Conservation (phyloP, 2,329 filamentous ascomycete genomes). For the Aspergillus transmontanensis region DNA sequence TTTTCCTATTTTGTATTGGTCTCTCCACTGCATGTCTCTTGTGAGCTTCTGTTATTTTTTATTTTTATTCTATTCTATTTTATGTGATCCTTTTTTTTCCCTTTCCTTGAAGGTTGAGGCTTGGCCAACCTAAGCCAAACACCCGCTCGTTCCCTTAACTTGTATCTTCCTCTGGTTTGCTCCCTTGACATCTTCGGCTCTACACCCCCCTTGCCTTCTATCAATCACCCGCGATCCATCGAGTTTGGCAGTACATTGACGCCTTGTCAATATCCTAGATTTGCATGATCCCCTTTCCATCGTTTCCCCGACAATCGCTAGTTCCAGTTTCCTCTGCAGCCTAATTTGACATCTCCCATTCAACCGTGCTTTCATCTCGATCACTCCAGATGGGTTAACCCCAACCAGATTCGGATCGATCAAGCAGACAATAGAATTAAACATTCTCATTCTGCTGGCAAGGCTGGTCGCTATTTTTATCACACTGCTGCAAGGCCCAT, state of each 20-base stretch:
- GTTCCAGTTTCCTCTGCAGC: constrained; percentile 19
- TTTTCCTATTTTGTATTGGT: neutral
- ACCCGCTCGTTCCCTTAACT: neutral
- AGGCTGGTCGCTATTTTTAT: constrained; percentile 33
- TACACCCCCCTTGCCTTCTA: constrained; percentile 11
- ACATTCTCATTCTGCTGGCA: constrained; percentile 17
- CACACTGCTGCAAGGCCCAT: constrained; percentile 19
- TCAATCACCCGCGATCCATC: constrained; percentile 8
- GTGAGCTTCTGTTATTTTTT: neutral
- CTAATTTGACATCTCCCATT: constrained; percentile 19
- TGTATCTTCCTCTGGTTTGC: neutral
- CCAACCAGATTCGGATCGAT: constrained; percentile 4
- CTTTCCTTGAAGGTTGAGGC: neutral
- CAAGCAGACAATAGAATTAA: constrained; percentile 12
- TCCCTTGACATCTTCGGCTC: constrained; percentile 4
- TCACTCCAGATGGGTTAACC: constrained; percentile 24
- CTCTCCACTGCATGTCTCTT: neutral
- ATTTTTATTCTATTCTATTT: neutral
- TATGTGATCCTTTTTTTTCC: neutral
- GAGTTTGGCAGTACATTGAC: constrained; percentile 14
- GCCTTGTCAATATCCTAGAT: constrained; percentile 10
- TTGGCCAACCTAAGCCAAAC: constrained; percentile 3
- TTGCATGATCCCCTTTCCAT: constrained; percentile 17
- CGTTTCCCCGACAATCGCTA: constrained; percentile 13
- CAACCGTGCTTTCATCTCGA: constrained; percentile 18